Evolutionary conservation across 192 early-diverging fungal genomes (phyloP), one percentile per base, ranked within the genome.

Genomic region (Coemansia guatemalensis): DNA sequence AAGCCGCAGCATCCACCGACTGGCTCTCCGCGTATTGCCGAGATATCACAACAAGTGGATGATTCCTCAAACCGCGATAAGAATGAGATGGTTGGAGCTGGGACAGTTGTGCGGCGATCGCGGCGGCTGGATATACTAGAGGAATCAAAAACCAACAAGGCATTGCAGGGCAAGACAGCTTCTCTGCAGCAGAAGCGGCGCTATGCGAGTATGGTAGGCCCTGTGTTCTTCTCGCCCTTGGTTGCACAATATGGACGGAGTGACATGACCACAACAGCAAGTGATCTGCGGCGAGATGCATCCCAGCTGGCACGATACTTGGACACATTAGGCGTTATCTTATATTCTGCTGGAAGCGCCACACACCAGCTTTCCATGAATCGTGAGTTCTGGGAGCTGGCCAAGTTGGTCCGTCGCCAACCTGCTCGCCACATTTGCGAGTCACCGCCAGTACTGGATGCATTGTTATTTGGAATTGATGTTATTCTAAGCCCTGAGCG

Each of bases 211-310:
- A 59, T 65, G 8, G 68, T 72, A 1, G 78, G 68, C 3, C 78
- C 78, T 5, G 53, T 62, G 20, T 75, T 81, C 26, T 81, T 71
- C 65, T 81, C 74, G 29, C 78, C 78, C 26, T 73, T 81, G 21
- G 50, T 81, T 22, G 41, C 65, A 29, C 78, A 81, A 67, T 81
- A 65, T 29, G 78, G 68, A 11, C 53, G 53, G 11, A 75, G 73
- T 59, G 73, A 81, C 59, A 68, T 66, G 69, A 56, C 58, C 3
- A 32, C 65, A 17, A 48, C 58, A 11, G 29, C 59, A 4, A 63
- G 54, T 26, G 78, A 81, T 24, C 24, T 81, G 20, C 68, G 78
- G 4, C 49, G 60, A 18, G 69, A 75, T 20, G 65, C 55, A 12
- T 44, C 49, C 7, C 65, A 69, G 59, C 51, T 81, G 14, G 73